These are phyloP conservation scores for Musa schizocarpa DNA, from an alignment of 176 grass and related monocot genomes.

Conservation along the genomic window DNA sequence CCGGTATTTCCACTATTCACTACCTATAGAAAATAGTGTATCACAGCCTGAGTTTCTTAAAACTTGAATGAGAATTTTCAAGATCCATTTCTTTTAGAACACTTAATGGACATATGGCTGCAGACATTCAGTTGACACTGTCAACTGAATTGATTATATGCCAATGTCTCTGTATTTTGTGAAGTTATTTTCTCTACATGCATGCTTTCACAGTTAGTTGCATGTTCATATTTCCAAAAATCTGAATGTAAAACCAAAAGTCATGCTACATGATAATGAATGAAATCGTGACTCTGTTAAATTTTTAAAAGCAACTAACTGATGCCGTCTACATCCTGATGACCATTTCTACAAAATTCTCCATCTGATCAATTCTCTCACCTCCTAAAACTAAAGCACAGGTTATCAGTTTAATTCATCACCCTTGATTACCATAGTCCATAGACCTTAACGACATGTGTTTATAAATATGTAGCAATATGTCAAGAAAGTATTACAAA, in stretches of 20 bases:
- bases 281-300: too few species aligned
- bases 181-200: background rate
- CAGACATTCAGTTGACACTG: background rate
- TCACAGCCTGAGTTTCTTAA: slow-evolving; percentile 13
- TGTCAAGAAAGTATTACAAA: background rate
- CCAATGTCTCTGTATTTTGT: background rate
- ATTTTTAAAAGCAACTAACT: too few species aligned
- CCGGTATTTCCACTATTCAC: slow-evolving; percentile 23
- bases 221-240: too few species aligned
- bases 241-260: too few species aligned
- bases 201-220: background rate
- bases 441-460: background rate
- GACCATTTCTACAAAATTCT: background rate
- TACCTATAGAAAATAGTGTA: slow-evolving; percentile 29
- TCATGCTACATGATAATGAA: too few species aligned
- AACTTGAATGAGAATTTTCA: background rate
- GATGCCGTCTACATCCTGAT: background rate
- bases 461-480: background rate
- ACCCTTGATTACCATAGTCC: background rate
- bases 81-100: background rate
- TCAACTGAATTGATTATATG: background rate
- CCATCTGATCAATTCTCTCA: background rate
- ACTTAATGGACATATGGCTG: background rate
- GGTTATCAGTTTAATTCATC: background rate
- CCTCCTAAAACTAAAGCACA: too few species aligned